Base-by-base conservation (phyloP, 441 rosid species). In the Euphorbia celastroides region DNA sequence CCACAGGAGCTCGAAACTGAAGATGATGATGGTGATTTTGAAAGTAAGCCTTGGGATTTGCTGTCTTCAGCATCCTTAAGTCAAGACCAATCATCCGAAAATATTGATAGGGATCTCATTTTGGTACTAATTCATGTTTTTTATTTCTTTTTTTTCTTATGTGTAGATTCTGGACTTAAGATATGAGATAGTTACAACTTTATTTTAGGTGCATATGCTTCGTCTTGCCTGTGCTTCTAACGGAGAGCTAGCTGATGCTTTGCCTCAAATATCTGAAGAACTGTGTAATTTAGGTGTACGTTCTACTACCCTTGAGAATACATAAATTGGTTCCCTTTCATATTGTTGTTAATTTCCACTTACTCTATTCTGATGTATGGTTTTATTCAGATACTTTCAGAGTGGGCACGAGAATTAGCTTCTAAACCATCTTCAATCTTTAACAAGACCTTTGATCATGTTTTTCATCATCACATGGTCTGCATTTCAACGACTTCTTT, bases 151-250 rank as follows among this genome's bases (percentile, higher is more conserved):
- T 32, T 60, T 66, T 71, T 41, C 7, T 62, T 50, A 32, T 25
- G 14, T 65, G 30, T 28, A 32, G 57, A 69, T 56, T 12, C 30
- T 72, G 27, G 36, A 64, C 59, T 57, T 56, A 63, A 62, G 51
- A 25, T 66, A 63, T 58, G 26, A 42, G 13, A 63, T 66, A 57
- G 50, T 10, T 62, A 13, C 20, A 61, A 41, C 10, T 64, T 70
- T 41, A 48, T 36, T 61, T 68, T 72, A 93, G 98, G 90, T 85
- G 77, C 97, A 94, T 82, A 79, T 94, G 70, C 93, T 94, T 78
- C 97, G 74, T 22, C 92, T 92, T 71, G 96, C 89, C 61, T 92
- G 98, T 76, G 80, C 88, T 76, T 86, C 96, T 59, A 86, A 83
- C 74, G 94, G 91, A 72, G 84, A 75, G 74, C 69, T 86, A 71